phyloP scores from a whole-genome alignment of 2,329 filamentous ascomycete species.

The Neoscytalidium dimidiatum region DNA sequence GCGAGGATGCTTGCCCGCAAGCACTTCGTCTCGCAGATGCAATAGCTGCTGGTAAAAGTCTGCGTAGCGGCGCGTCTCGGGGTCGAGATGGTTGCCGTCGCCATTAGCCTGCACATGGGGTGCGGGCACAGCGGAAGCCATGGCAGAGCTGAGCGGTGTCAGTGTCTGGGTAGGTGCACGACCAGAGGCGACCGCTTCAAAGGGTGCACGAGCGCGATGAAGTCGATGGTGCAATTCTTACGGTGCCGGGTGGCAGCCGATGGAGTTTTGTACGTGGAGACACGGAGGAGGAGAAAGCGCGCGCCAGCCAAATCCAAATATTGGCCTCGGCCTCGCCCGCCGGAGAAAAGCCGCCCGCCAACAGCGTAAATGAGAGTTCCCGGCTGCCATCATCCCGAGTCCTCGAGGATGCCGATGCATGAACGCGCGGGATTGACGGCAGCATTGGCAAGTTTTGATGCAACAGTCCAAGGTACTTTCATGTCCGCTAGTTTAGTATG shows the following conservation, averaged over 20 bases:
- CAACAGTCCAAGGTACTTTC: background rate
- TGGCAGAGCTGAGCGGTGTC: slow-evolving; percentile 9
- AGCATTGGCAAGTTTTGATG: no score
- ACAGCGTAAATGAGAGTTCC: background rate
- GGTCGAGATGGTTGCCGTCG: slow-evolving; percentile 35
- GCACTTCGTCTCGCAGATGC: slow-evolving; percentile 75
- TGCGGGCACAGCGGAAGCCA: slow-evolving; percentile 22
- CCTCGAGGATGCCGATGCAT: background rate
- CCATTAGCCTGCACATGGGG: slow-evolving; percentile 33
- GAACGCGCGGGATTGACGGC: background rate
- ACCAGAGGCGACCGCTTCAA: background rate
- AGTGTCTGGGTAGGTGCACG: background rate
- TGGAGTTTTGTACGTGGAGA: slow-evolving; percentile 9
- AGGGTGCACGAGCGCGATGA: background rate
- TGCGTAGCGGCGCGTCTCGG: slow-evolving; percentile 44
- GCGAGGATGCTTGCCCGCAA: slow-evolving; percentile 72
- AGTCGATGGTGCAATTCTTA: slow-evolving; percentile 9
- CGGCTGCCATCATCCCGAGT: background rate
- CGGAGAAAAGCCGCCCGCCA: background rate
- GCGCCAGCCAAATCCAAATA: slow-evolving; percentile 5
- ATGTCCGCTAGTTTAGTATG: no score
- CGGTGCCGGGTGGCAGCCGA: slow-evolving; percentile 10
- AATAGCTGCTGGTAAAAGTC: slow-evolving; percentile 74
- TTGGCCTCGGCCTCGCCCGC: slow-evolving; percentile 3
- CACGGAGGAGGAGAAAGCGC: background rate